A percentile compares a stretch with the other conserved stretches of the same genome.
Conservation (phyloP, 306 rosid genomes). For the Ziziphus jujuba region DNA sequence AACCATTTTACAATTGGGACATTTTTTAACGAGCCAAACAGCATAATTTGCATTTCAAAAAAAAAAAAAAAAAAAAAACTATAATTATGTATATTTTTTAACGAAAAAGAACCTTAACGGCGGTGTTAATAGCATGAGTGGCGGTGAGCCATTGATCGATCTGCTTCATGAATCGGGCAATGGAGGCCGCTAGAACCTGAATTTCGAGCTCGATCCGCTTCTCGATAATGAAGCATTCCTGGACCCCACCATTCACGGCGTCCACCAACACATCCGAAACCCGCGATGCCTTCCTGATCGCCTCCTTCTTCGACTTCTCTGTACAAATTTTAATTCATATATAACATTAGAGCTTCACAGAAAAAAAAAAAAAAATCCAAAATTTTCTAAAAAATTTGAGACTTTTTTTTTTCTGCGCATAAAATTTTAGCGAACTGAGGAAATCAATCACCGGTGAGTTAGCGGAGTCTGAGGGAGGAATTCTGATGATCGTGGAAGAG, state of each 20-base stretch:
- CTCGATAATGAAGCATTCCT: constrained; percentile 66
- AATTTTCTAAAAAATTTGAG: neutral
- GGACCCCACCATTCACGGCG: constrained; percentile 79
- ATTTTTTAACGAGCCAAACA: too few species aligned
- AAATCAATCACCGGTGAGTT: constrained; percentile 44
- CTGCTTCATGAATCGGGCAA: constrained; percentile 67
- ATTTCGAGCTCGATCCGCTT: constrained; percentile 81
- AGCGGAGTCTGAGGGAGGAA: constrained; percentile 50
- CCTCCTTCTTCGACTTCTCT: constrained; percentile 75
- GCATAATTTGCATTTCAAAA: too few species aligned
- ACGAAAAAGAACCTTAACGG: constrained; percentile 70
- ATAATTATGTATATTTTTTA: too few species aligned
- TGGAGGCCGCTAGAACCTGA: constrained; percentile 58
- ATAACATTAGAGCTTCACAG: neutral
- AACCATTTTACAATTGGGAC: too few species aligned
- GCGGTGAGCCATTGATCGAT: constrained; percentile 88
- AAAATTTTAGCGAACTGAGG: neutral
- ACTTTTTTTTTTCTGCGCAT: constrained; percentile 2
- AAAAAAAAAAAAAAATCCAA: neutral
- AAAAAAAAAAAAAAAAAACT: too few species aligned
- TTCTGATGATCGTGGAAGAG: constrained; percentile 48
- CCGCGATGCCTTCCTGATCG: constrained; percentile 49
- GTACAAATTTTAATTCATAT: neutral
- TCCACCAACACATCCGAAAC: constrained; percentile 80
- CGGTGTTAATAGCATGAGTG: constrained; percentile 71